Base-by-base conservation (phyloP, 1,284 basidiomycete species). In the Tilletia horrida region DNA sequence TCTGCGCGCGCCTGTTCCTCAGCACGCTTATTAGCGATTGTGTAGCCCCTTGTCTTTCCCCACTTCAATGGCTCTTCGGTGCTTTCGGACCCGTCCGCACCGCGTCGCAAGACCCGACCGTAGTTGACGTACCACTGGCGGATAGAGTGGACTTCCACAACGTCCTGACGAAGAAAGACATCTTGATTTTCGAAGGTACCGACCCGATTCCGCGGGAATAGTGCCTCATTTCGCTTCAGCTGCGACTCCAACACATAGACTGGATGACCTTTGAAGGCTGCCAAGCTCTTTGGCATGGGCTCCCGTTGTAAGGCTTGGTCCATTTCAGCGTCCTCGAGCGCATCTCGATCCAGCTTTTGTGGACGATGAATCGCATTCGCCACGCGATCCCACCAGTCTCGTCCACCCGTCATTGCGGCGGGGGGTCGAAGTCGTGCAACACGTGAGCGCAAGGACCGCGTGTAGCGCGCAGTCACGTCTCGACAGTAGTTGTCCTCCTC, bases 211-310 rank as follows among this genome's bases (percentile, higher is more conserved):
- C 88, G 87, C 43, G 92, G 92, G 73, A 90, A 85, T 55, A 98
- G 88, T 11, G 92, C 89, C 82, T 99, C 90, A 71, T 91, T 91
- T 59, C 90, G 89, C 76, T 89, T 91, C 23, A 98, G 86, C 82
- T 97, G 93, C 6, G 92, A 89, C 73, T 88, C 87, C 47, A 99
- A 87, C 13, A 90, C 91, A 81, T 93, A 98, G 78, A 97, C 83
- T 1, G 95, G 92, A 83, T 99, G 95, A 77, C 93, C 90, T 82
- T 98, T 97, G 87, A 97, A 98, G 0, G 92, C 94, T 27, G 85
- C 85, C 72, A 97, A 86, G 35, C 91, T 90, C 13, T 89, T 90
- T 0, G 95, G 95, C 92, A 99, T 96, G n/a, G 90, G 91, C 82
- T 97, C 95, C 31, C 87, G 88, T 73, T 91, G 84, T 77, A 92